Base-by-base conservation (phyloP, 768 basidiomycete genomes). In the Cystofilobasidium capitatum region DNA sequence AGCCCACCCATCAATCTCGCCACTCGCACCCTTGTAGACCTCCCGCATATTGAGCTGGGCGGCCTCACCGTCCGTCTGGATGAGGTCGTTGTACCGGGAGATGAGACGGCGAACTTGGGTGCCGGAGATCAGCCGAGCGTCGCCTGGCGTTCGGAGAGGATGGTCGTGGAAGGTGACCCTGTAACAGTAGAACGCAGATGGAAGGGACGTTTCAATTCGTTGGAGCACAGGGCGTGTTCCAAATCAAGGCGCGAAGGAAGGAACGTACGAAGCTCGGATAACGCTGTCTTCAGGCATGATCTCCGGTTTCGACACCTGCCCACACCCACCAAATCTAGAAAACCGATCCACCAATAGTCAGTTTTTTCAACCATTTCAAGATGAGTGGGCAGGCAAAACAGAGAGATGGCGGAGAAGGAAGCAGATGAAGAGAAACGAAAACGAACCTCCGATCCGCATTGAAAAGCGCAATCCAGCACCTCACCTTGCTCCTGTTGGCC, bases 221-320 rank as follows among this genome's bases (percentile, higher is more conserved):
- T 16, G 44, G 44, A 6, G 44, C 8, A n/a, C 17, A 3, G 44
- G 44, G 44, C 17, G 44, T 45, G 8, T 20, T 16, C 44, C 8
- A n/a, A 20, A n/a, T n/a, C n/a, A 16, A 16, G 17, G 17, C 17
- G 24, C 45, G 22, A 49, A 6, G 13, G 8, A 24, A 22, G 13
- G 45, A n/a, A 55, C 51, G 51, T 16, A 55, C 51, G 51, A 55
- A 7, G 51, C 47, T 6, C 58, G 57, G 45, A 66, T 51, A 1
- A 58, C 31, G 26, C 45, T 33, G n/a, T 66, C 65, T 22, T 58
- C 55, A 22, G 65, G 65, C 65, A 66, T 66, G 55, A 60, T 60
- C 29, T 58, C 58, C 3, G 65, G 65, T 31, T 66, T 66, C 13
- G 58, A 59, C 9, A 58, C 29, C 47, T 66, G 58, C 22, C 54